Evolutionary conservation across 345 rosid genomes (phyloP).

Genomic region (Melaleuca alternifolia): DNA sequence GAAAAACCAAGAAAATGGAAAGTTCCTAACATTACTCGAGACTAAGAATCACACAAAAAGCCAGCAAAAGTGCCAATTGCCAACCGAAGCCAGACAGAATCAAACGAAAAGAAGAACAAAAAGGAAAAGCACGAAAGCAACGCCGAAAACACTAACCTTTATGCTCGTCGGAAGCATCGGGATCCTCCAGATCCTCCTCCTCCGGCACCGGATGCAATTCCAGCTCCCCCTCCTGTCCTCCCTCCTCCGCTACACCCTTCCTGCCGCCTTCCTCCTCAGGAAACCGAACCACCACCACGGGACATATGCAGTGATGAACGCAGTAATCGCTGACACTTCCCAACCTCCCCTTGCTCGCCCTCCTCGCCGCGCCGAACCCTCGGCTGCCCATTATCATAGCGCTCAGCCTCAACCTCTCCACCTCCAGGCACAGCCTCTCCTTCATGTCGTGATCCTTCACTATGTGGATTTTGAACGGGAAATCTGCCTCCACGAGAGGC

Average conservation of each 20-base stretch:
- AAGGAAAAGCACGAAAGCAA: neutral
- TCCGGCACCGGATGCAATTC: slow-evolving; percentile 52
- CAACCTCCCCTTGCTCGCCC: slow-evolving; percentile 38
- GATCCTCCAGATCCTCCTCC: slow-evolving; percentile 45
- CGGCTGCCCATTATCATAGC: slow-evolving; percentile 86
- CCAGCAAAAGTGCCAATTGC: neutral
- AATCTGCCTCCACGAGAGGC: slow-evolving; percentile 56
- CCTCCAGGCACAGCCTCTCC: slow-evolving; percentile 83
- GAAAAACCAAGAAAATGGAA: neutral
- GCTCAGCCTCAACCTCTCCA: slow-evolving; percentile 72
- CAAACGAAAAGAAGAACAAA: neutral
- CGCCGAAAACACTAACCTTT: neutral
- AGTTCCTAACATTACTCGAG: neutral
- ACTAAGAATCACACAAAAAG: neutral
- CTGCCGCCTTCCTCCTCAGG: slow-evolving; percentile 23
- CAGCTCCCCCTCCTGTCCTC: slow-evolving; percentile 3
- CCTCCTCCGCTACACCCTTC: neutral
- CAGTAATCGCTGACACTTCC: slow-evolving; percentile 90
- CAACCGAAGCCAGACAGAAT: neutral
- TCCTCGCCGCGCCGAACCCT: slow-evolving; percentile 58
- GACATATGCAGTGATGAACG: slow-evolving; percentile 79
- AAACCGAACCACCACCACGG: slow-evolving; percentile 46
- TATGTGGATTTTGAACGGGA: slow-evolving; percentile 64
- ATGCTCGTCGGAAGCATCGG: slow-evolving; percentile 27
- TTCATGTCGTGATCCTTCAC: slow-evolving; percentile 90